These are phyloP conservation scores for Agarophyton chilense DNA, from an alignment of 23 red algal genomes.

Conservation along the genomic window DNA sequence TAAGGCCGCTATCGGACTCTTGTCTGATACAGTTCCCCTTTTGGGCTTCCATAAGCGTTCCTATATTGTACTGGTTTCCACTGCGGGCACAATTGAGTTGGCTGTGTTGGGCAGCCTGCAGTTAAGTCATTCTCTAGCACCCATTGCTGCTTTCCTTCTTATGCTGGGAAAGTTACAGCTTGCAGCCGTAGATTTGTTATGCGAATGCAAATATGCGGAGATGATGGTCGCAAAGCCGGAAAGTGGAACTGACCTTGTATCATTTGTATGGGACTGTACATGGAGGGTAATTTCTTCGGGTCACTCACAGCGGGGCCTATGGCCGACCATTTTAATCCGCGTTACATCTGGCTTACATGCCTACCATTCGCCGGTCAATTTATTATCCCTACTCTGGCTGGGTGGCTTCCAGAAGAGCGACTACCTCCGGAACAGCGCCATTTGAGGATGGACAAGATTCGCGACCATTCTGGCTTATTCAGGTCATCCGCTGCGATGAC, in stretches of 20 bases:
- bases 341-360: conserved; percentile 63
- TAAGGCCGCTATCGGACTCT: conserved; percentile 68
- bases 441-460: conserved; percentile 53
- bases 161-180: conserved; percentile 60
- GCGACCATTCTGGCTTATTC: conserved; percentile 50
- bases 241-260: conserved; percentile 68
- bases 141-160: conserved; percentile 63
- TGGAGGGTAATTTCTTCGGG: conserved; percentile 56
- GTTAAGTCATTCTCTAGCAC: conserved; percentile 31
- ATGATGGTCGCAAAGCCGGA: conserved; percentile 73
- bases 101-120: conserved; percentile 36
- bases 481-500: conserved; percentile 60
- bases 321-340: conserved; percentile 72
- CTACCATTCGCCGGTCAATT: conserved; percentile 71
- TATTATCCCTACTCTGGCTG: conserved; percentile 39
- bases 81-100: conserved; percentile 33
- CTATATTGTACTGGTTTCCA: conserved; percentile 67
- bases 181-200: conserved; percentile 68
- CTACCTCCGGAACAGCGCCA: conserved; percentile 56
- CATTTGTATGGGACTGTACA: conserved; percentile 77
- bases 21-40: conserved; percentile 66
- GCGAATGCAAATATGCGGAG: conserved; percentile 73
- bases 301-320: conserved; percentile 63
- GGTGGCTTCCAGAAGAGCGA: conserved; percentile 66
- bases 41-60: conserved; percentile 72